A percentile compares a stretch with the other conserved stretches of the same genome.
These are phyloP conservation scores for Aspergillus bridgeri DNA, from an alignment of 495 filamentous ascomycete genomes.

Conservation along the genomic window DNA sequence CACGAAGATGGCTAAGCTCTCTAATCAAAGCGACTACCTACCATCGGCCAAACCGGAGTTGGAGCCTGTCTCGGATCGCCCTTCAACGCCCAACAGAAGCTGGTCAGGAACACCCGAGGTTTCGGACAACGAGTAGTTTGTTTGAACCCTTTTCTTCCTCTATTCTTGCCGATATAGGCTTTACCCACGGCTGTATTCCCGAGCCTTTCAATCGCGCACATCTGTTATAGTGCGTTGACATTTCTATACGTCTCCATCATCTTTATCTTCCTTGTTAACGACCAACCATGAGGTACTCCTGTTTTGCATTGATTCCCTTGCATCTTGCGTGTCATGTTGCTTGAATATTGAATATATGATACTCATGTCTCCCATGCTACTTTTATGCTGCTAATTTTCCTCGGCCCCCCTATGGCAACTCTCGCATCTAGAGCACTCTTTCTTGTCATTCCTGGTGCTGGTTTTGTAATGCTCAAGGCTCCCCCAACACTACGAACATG, in stretches of 20 bases:
- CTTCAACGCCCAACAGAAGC: conserved; percentile 27
- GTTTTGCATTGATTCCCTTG: conserved; percentile 3
- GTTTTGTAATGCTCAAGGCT: neutral
- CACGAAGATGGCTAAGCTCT: conserved; percentile 41
- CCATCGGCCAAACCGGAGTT: conserved; percentile 40
- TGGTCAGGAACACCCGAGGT: conserved; percentile 30
- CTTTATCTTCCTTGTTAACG: conserved; percentile 18
- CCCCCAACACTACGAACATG: no score
- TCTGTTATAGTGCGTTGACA: neutral
- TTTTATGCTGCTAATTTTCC: neutral
- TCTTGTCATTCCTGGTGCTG: neutral
- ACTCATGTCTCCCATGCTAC: neutral
- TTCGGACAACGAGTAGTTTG: conserved; percentile 36
- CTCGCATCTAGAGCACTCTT: neutral
- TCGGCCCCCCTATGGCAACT: neutral
- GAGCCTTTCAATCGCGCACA: conserved; percentile 6
- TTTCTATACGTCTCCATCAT: conserved; percentile 16
- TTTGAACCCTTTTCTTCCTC: neutral
- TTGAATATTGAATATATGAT: conserved; percentile 6
- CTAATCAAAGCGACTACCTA: conserved; percentile 29
- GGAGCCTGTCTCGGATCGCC: conserved; percentile 28
- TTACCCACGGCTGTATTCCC: neutral
- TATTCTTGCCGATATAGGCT: neutral
- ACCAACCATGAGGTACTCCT: conserved; percentile 24
- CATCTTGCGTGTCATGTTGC: conserved; percentile 10